A percentile compares a stretch with the other conserved stretches of the same genome.
Evolutionary conservation across 768 basidiomycete species (phyloP).

Genomic region (Albatrellus ellisii): DNA sequence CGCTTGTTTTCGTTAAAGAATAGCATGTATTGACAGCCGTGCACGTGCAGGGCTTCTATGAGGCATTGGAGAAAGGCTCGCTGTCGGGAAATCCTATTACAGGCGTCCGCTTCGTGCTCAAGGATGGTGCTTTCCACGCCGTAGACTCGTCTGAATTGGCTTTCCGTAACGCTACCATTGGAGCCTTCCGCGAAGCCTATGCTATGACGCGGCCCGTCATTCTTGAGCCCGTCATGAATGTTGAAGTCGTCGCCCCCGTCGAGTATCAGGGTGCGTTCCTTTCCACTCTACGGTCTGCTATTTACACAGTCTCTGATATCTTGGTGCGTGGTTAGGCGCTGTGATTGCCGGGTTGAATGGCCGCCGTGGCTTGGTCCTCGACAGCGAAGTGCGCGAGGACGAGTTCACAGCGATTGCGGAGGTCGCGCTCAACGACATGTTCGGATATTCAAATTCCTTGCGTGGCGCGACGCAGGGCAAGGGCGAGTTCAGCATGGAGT

Average conservation of each 20-base stretch:
- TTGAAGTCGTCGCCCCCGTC: slow-evolving; percentile 89
- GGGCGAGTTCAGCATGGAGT: slow-evolving; percentile 76
- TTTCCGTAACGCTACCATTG: slow-evolving; percentile 82
- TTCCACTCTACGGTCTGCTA: neutral
- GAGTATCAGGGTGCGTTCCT: slow-evolving; percentile 77
- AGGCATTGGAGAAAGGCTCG: slow-evolving; percentile 84
- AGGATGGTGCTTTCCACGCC: slow-evolving; percentile 85
- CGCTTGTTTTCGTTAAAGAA: neutral
- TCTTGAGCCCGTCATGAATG: slow-evolving; percentile 97
- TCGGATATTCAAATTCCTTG: slow-evolving; percentile 88
- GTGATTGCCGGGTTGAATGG: slow-evolving; percentile 94
- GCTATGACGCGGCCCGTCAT: slow-evolving; percentile 64
- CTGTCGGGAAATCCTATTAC: slow-evolving; percentile 81
- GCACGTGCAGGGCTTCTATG: slow-evolving; percentile 69
- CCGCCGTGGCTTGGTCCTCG: slow-evolving; percentile 85
- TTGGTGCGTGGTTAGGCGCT: slow-evolving; percentile 30
- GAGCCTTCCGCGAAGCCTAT: slow-evolving; percentile 89
- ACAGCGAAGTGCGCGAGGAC: slow-evolving; percentile 93
- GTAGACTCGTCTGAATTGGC: slow-evolving; percentile 97
- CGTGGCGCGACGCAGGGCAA: slow-evolving; percentile 96
- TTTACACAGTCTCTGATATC: slow-evolving; percentile 2
- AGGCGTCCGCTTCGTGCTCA: slow-evolving; percentile 75
- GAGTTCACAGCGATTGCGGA: slow-evolving; percentile 90
- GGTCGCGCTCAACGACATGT: slow-evolving; percentile 96
- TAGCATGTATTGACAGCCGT: slow-evolving; percentile 3